Base-by-base conservation (phyloP, 192 early-diverging fungal species). In the Gigaspora rosea region DNA sequence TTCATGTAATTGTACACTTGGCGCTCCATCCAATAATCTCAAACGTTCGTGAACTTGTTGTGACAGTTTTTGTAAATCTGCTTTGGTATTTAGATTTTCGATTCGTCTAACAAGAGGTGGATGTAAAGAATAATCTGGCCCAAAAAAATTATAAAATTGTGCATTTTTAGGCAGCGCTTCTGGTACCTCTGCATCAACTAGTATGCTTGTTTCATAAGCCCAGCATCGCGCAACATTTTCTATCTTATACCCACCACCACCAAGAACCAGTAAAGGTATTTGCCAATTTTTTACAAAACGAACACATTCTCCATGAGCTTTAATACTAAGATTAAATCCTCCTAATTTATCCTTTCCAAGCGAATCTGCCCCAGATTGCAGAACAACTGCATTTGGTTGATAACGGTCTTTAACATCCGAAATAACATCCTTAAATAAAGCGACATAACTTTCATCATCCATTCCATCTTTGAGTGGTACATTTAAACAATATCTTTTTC, bases 1-100 rank as follows among this genome's bases (percentile, higher is more conserved):
- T 80, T 92, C 94, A 59, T 96, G 95, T 94, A 97, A 95, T 80
- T 98, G 97, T 47, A 99, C 95, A 59, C 93, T 93, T 0, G 98
- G 98, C 9, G 97, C 98, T 20, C 90, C 91, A 78, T 93, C 88
- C 50, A 98, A 59, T 68, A 91, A 91, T 52, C 95, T 83, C 56
- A 99, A 86, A 70, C 97, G 94, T 76, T 99, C 98, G 51, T 97
- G 78, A 50, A 99, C 91, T 33, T 76, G 71, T 76, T 85, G 82
- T 32, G 85, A 66, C 10, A 95, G 85, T 33, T 91, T 92, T 36
- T 93, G 85, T 12, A 99, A 82, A 78, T 96, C 96, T 12, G 89
- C 87, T n/a, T 85, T 80, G 6, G 92, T 91, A 77, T 99, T 99
- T 81, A 94, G 89, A 82, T 99, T 98, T 50, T 94, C 92, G 46